Evolutionary conservation across 208 protist species (phyloP), one percentile per base, ranked within the genome.

Genomic region (Crithidia bombi): DNA sequence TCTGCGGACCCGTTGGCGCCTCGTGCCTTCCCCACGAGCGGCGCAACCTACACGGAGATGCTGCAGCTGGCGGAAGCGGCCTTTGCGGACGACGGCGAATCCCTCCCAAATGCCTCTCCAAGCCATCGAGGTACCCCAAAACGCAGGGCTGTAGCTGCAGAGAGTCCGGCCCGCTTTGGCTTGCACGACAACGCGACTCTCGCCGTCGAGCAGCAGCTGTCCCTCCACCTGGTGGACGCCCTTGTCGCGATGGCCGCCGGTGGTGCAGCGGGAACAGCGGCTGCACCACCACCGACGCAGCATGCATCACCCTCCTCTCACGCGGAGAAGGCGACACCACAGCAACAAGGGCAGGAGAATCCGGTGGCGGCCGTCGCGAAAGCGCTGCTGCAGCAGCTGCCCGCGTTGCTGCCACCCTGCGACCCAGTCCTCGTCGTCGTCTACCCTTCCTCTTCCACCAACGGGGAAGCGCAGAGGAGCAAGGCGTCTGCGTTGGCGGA

Each of bases 111-210:
- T n/a, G n/a, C n/a, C n/a, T n/a, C n/a, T n/a, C n/a, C 44, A 21
- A 32, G 25, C 14, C 25, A 25, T 19, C 44, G 65, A n/a, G 67
- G 33, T 12, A n/a, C n/a, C n/a, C n/a, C n/a, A n/a, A n/a, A n/a
- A n/a, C n/a, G n/a, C n/a, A n/a, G n/a, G n/a, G n/a, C n/a, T n/a
- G n/a, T n/a, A n/a, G 55, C 12, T 2, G 43, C 30, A 56, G 93
- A 95, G 51, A 81, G 77, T 21, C 97, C 97, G 17, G 87, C 85
- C 32, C 64, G 86, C 14, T 99, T 98, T 75, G 97, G 97, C 32
- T 79, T 99, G 30, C 96, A 99, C 75, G 85, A 68, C 47, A 98
- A 98, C 86, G 97, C 97, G 11, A 89, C 87, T 54, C 97, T 98
- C 52, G 90, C 94, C 17, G 88, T 87, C 21, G 90, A 96, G 59